Conservation (phyloP, 305 asterid genomes). For the Solanum hybrid region DNA sequence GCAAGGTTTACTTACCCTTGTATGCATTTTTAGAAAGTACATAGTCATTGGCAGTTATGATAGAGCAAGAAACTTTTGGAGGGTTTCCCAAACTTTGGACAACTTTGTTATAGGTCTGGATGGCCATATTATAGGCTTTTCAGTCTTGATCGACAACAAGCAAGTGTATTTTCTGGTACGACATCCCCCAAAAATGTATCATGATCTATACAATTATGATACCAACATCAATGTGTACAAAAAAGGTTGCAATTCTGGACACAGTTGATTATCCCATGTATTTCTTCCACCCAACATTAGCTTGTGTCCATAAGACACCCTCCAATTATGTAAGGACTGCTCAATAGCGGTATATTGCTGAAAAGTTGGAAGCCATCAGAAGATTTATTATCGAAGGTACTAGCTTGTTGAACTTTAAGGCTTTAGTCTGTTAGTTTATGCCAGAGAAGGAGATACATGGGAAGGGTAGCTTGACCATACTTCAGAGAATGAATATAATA, state of each 20-base stretch:
- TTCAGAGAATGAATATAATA: constrained; percentile 17
- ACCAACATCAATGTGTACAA: no score
- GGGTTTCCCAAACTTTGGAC: neutral
- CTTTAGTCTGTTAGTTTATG: constrained; percentile 19
- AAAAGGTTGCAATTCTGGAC: no score
- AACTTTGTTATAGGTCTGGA: neutral
- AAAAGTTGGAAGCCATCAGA: no score
- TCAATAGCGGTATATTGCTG: neutral
- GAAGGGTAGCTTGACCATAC: constrained; percentile 3
- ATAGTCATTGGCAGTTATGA: neutral
- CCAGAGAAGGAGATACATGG: neutral
- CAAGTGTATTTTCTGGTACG: no score
- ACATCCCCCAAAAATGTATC: no score
- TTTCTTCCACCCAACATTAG: no score
- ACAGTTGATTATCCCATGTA: no score
- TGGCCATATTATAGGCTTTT: neutral
- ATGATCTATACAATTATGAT: no score
- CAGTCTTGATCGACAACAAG: neutral
- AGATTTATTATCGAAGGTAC: no score
- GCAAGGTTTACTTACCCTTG: no score
- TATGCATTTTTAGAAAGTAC: no score
- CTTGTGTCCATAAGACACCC: no score
- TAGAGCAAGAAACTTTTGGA: neutral
- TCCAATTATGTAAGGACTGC: neutral
- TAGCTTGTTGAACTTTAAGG: constrained; percentile 9